Evolutionary conservation across 345 rosid species (phyloP), one percentile per base, ranked within the genome.

Genomic region (Theobroma cacao): DNA sequence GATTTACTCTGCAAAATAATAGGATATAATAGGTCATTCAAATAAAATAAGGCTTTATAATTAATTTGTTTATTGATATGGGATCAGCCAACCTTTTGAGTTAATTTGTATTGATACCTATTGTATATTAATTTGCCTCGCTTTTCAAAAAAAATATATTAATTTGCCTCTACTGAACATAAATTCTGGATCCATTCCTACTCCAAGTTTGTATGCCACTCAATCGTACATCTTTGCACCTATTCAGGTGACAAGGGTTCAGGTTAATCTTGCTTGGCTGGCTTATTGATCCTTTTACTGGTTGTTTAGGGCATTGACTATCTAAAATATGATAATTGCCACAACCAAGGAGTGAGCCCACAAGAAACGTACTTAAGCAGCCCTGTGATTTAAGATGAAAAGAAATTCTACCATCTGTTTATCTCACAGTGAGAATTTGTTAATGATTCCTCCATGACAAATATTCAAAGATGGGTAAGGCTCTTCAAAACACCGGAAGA

Each of bases 241-340:
- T 5, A 5, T 52, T 22, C 7, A 18, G 18, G 18, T 13, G 18
- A 47, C 52, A 14, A 47, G 52, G 52, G 17, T 47, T 47, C 18
- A 47, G 18, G 18, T 47, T 14, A 20, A 52, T 52, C 58, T 52
- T 52, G 9, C 2, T 52, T 52, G 24, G 58, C 58, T 52, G 10
- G 22, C 3, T 45, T 45, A 13, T 11, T 47, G 2, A 14, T 56
- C 13, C 40, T 14, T 26, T 24, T 18, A 22, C 17, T 58, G 20
- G 41, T 60, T 18, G 18, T 56, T 41, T 47, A 84, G 82, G 84
- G 80, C 24, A 74, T 81, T 10, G 80, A 81, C 38, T 84, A 75
- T 36, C 64, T 81, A 78, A 84, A 84, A 78, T 84, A 81, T n/a
- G 87, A 84, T 9, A 84, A 84, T 41, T 84, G 82, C 14, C 20